phyloP scores from a whole-genome alignment of 169 alveolate genomes.

The Plasmodium falciparum region DNA sequence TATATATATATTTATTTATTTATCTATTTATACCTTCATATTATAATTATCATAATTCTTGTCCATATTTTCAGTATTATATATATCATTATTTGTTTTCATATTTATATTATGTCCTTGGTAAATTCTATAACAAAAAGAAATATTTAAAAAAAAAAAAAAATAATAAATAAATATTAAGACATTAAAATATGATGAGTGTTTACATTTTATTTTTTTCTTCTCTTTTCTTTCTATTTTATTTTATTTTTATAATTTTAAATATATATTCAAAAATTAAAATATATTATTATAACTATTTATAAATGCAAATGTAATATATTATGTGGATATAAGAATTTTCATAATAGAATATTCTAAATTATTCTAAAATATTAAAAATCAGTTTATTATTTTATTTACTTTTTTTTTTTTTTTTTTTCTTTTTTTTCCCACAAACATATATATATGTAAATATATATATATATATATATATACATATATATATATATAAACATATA shows the following conservation, averaged over 20 bases:
- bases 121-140: slow-evolving; percentile 33
- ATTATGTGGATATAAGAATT: too few relatives aligned
- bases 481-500: too few relatives aligned
- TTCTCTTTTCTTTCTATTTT: background rate
- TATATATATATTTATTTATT: background rate
- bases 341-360: too few relatives aligned
- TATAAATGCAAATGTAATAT: too few relatives aligned
- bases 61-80: slow-evolving; percentile 55
- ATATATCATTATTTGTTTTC: slow-evolving; percentile 62
- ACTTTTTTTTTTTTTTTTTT: too few relatives aligned
- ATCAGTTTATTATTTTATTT: too few relatives aligned
- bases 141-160: slow-evolving; percentile 5
- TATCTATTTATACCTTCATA: slow-evolving; percentile 43
- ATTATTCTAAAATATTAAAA: too few relatives aligned
- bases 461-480: too few relatives aligned
- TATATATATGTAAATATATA: too few relatives aligned
- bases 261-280: too few relatives aligned
- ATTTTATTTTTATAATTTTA: background rate
- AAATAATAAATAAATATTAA: slow-evolving; percentile 4
- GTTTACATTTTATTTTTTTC: background rate
- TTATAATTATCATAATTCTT: slow-evolving; percentile 65
- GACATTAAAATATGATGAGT: background rate
- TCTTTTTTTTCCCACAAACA: too few relatives aligned
- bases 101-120: slow-evolving; percentile 69
- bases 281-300: too few relatives aligned